phyloP scores from a whole-genome alignment of 1,139 yeast genomes.

The Geotrichum citri-aurantii region DNA sequence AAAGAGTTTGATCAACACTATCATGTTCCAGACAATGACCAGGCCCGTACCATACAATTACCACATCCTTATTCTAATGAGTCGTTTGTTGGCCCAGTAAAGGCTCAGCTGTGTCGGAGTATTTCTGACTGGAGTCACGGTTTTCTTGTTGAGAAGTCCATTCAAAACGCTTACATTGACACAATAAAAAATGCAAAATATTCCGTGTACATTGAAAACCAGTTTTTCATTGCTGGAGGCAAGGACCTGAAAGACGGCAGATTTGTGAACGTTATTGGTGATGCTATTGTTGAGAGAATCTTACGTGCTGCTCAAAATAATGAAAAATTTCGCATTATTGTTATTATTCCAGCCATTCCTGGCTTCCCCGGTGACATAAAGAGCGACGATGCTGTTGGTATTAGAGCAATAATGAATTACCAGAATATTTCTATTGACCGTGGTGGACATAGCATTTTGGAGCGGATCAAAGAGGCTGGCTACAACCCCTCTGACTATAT shows the following conservation, averaged over 20 bases:
- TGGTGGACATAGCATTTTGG: constrained; percentile 20
- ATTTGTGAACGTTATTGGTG: constrained; percentile 21
- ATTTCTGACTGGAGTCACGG: constrained; percentile 23
- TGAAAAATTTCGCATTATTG: constrained; percentile 19
- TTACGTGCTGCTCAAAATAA: constrained; percentile 18
- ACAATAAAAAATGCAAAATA: constrained; percentile 18
- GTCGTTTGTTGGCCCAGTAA: constrained; percentile 18
- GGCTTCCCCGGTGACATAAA: constrained; percentile 22
- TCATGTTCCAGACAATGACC: constrained; percentile 12
- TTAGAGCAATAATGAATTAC: constrained; percentile 22
- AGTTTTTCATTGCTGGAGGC: constrained; percentile 22
- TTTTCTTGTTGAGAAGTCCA: constrained; percentile 19
- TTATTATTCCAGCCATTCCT: constrained; percentile 22
- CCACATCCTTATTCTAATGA: constrained; percentile 15
- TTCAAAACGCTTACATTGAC: constrained; percentile 21
- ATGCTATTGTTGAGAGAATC: constrained; percentile 21
- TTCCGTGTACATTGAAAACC: constrained; percentile 22
- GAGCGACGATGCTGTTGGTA: constrained; percentile 20
- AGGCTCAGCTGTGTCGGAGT: constrained; percentile 20
- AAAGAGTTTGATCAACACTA: constrained; percentile 13
- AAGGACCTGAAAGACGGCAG: constrained; percentile 14
- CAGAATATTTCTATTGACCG: constrained; percentile 21
- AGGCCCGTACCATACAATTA: constrained; percentile 7
- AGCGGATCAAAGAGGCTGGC: constrained; percentile 18
- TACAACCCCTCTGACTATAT: constrained; percentile 21